Percentiles rank a stretch among this genome's conserved stretches.
These are phyloP conservation scores for Phellopilus nigrolimitatus DNA, from an alignment of 1,284 basidiomycete species.

Conservation along the genomic window DNA sequence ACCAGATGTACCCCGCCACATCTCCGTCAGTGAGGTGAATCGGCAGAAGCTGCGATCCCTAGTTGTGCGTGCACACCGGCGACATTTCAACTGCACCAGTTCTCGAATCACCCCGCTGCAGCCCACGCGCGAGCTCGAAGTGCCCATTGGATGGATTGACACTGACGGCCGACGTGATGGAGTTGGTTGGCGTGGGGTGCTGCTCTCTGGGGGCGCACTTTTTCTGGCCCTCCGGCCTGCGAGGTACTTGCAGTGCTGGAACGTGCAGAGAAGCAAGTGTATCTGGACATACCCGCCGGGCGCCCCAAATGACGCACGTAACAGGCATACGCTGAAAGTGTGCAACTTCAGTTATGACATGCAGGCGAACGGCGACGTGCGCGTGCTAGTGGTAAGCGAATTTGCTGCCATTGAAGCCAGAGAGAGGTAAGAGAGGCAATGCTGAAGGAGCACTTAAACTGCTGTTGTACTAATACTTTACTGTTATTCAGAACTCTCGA, in stretches of 20 bases:
- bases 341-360: conserved; percentile 5
- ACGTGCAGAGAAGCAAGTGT: conserved; percentile 2
- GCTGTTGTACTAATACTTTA: no score
- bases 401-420: background rate
- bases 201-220: conserved; percentile 10
- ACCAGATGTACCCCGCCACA: conserved; percentile 7
- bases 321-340: background rate
- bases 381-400: conserved; percentile 5
- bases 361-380: conserved; percentile 2
- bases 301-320: background rate
- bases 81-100: background rate
- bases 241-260: conserved; percentile 14
- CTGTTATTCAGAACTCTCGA: no score
- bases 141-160: background rate
- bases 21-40: background rate
- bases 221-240: conserved; percentile 9
- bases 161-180: conserved; percentile 2
- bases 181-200: conserved; percentile 1
- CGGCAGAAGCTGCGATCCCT: conserved; percentile 1
- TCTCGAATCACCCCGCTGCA: background rate
- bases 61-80: conserved; percentile 11
- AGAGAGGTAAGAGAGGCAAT: background rate
- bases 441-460: no score
- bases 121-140: background rate
- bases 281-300: conserved; percentile 5